Evolutionary conservation across 805 yeast species (phyloP).

Genomic region (Candida boidinii): DNA sequence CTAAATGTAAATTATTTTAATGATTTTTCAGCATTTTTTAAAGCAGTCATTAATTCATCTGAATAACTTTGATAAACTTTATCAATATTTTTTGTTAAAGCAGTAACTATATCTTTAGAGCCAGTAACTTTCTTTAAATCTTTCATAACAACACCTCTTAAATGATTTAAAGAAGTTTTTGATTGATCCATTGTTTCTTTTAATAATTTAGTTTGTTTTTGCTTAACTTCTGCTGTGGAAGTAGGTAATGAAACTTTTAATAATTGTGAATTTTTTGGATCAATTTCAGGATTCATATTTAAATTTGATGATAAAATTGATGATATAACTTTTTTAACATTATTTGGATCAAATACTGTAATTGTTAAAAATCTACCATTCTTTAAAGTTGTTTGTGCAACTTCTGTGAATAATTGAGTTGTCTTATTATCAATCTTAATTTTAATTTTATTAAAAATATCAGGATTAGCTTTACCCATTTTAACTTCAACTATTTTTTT

Average conservation of each 20-base stretch:
- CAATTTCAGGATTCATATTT: slow-evolving; percentile 74
- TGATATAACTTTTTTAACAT: slow-evolving; percentile 60
- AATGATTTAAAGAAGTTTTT: slow-evolving; percentile 48
- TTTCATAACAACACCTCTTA: slow-evolving; percentile 52
- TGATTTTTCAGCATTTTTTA: slow-evolving; percentile 44
- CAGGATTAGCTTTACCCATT: slow-evolving; percentile 62
- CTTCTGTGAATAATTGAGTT: slow-evolving; percentile 39
- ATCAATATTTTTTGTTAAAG: slow-evolving; percentile 55
- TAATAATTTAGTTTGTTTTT: slow-evolving; percentile 43
- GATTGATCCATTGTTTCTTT: slow-evolving; percentile 60
- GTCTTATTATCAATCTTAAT: slow-evolving; percentile 42
- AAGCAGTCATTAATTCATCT: slow-evolving; percentile 46
- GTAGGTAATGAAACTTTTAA: slow-evolving; percentile 71
- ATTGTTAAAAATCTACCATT: slow-evolving; percentile 45
- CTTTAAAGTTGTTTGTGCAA: slow-evolving; percentile 65
- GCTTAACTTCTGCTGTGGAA: slow-evolving; percentile 57
- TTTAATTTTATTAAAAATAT: slow-evolving; percentile 50
- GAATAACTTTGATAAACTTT: slow-evolving; percentile 57
- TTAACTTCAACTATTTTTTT: slow-evolving; percentile 54
- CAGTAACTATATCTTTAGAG: slow-evolving; percentile 46
- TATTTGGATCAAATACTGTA: slow-evolving; percentile 82
- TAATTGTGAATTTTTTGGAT: slow-evolving; percentile 63
- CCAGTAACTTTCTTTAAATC: slow-evolving; percentile 38
- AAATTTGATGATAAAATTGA: slow-evolving; percentile 60
- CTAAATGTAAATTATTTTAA: slow-evolving; percentile 8